Evolutionary conservation across 2,329 filamentous ascomycete genomes (phyloP).

Genomic region (Clarireedia paspali): DNA sequence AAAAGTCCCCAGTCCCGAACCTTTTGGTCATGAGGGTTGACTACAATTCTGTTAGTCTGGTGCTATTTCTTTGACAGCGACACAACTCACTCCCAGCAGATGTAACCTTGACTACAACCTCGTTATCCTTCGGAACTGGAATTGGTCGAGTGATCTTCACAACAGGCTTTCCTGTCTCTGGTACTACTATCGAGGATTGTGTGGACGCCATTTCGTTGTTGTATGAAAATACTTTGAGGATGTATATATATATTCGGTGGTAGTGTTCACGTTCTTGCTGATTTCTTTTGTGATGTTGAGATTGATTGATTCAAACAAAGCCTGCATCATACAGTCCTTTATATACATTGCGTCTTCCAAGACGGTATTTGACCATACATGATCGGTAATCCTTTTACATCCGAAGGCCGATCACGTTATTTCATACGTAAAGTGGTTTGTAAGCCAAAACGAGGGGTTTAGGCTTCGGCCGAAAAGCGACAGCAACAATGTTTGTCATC

Average conservation of each 20-base stretch:
- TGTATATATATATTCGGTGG: no score
- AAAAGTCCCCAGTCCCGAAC: slow-evolving; percentile 27
- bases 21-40: slow-evolving; percentile 2
- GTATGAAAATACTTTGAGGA: no score
- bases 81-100: slow-evolving; percentile 23
- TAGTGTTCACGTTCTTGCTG: no score
- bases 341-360: background rate
- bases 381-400: no score
- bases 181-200: slow-evolving; percentile 25
- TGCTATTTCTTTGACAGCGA: background rate
- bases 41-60: background rate
- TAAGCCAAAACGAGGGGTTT: no score
- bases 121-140: slow-evolving; percentile 26
- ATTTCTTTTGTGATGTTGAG: no score
- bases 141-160: slow-evolving; percentile 19
- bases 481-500: no score
- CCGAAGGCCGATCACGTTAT: no score
- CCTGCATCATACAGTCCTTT: background rate
- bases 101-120: slow-evolving; percentile 33
- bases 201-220: slow-evolving; percentile 6
- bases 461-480: no score
- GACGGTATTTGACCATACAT: no score
- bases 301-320: background rate
- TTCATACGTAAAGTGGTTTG: no score
- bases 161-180: slow-evolving; percentile 23